phyloP scores from a whole-genome alignment of 352 stramenopile species.

The Pythium phragmiticola region DNA sequence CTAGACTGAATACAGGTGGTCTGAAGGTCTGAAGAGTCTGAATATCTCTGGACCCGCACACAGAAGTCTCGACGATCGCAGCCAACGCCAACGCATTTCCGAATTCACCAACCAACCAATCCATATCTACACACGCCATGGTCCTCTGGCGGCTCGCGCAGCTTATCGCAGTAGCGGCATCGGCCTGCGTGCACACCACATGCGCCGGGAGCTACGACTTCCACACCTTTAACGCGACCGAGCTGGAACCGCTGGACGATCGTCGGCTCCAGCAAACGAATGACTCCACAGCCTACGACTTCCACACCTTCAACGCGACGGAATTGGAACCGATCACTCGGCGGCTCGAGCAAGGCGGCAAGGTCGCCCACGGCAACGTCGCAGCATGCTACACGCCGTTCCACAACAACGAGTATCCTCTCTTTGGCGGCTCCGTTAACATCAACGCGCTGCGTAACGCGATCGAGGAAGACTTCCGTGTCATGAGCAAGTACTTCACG shows the following conservation, averaged over 20 bases:
- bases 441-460: conserved; percentile 8
- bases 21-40: too few species aligned
- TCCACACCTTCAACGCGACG: background rate
- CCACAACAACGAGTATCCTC: conserved; percentile 50
- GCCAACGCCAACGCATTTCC: background rate
- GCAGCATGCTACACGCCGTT: conserved; percentile 54
- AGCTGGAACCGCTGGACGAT: background rate
- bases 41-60: too few species aligned
- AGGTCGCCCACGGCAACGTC: conserved; percentile 26
- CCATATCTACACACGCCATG: background rate
- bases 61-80: too few species aligned
- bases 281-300: background rate
- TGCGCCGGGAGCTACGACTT: background rate
- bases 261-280: background rate
- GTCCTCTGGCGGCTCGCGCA: conserved; percentile 10
- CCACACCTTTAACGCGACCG: background rate
- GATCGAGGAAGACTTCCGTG: conserved; percentile 42
- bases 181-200: background rate
- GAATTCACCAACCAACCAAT: background rate
- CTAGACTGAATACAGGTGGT: too few species aligned
- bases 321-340: background rate
- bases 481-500: conserved; percentile 44
- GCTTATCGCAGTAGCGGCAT: background rate
- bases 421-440: conserved; percentile 26
- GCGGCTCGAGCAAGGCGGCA: background rate